Evolutionary conservation across 495 filamentous ascomycete species (phyloP), one percentile per base, ranked within the genome.

Genomic region (Podospora appendiculata): DNA sequence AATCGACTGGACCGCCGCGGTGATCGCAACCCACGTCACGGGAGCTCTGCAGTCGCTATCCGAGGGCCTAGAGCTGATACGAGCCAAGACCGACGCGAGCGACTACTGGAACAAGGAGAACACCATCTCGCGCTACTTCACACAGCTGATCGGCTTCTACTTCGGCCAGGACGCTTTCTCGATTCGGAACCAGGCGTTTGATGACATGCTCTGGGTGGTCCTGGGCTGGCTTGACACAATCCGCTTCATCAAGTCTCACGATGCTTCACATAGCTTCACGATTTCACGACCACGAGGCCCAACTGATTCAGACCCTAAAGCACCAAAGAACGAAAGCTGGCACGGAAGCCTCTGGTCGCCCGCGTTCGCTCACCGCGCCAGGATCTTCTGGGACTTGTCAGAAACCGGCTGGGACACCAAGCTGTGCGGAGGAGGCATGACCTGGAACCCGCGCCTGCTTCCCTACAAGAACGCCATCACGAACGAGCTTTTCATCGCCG

Each of bases 401-500:
- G 77, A 79, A 8, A 63, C 66, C 6, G 92, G 90, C 9, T 96
- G 92, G 89, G 89, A 95, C 68, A 82, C 78, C 17, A 76, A 72
- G 39, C 77, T 96, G 2, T 96, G 93, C 58, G 79, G 79, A 11
- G 93, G 93, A 13, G 93, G 93, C 3, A 96, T 98, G 90, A 74
- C 85, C 46, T 98, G 93, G 93, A 93, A 83, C 45, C 93, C 89
- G 6, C 78, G 81, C 46, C 69, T 95, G 40, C 67, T 71, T 17
- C 90, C 92, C 0, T 96, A 98, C 69, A 98, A 97, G 66, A 98
- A 98, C 61, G 90, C 93, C 51, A 92, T 98, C 56, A 98, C 93
- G 33, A 98, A 98, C 63, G 83, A 97, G 63, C 78, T 96, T 8
- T 97, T 75, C 61, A 88, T 96, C 49, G 73, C 90, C 0, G 89